Base-by-base conservation (phyloP, 306 rosid species). In the Vicia villosa region DNA sequence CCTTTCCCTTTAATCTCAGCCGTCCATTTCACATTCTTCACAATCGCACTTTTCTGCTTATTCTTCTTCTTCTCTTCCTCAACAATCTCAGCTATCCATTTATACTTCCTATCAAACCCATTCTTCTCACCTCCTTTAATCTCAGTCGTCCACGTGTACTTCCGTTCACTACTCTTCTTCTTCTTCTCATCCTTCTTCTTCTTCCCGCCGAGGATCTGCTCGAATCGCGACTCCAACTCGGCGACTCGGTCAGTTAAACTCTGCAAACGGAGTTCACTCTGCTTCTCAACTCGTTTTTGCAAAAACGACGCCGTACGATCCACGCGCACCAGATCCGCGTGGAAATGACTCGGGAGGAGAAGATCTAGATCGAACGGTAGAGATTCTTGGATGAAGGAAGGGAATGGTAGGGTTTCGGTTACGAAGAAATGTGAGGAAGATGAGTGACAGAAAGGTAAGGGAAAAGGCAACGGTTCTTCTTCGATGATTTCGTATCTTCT, bases 71-170 rank as follows among this genome's bases (percentile, higher is more conserved):
- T 75, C 77, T 66, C 68, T 75, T 74, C 75, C 73, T 69, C 88
- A 20, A 78, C 89, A 36, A 94, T 73, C 69, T 91, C 96, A 65
- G 96, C 83, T 10, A 82, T 73, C 89, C 81, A 85, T 41, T 84
- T 84, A 81, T 89, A 94, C 82, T 91, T 94, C 84, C 86, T 77
- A 36, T 90, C 96, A 57, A 70, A 79, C 41, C 87, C 84, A 30
- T 86, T 63, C 77, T 77, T 78, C 80, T 74, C 86, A 41, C 70
- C 55, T 6, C 75, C 85, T 83, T 85, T 89, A 70, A 88, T 86
- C 84, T 91, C 96, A 72, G 93, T 86, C 57, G 91, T 89, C 92
- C 84, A 88, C 10, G 87, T 86, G 85, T 94, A 91, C 84, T 91
- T 94, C 76, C 96, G 87, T 46, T 86, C 86, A 38, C 37, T 10